A percentile compares a stretch with the other conserved stretches of the same genome.
These are phyloP conservation scores for Lindgomyces ingoldianus DNA, from an alignment of 495 filamentous ascomycete genomes.

Conservation along the genomic window DNA sequence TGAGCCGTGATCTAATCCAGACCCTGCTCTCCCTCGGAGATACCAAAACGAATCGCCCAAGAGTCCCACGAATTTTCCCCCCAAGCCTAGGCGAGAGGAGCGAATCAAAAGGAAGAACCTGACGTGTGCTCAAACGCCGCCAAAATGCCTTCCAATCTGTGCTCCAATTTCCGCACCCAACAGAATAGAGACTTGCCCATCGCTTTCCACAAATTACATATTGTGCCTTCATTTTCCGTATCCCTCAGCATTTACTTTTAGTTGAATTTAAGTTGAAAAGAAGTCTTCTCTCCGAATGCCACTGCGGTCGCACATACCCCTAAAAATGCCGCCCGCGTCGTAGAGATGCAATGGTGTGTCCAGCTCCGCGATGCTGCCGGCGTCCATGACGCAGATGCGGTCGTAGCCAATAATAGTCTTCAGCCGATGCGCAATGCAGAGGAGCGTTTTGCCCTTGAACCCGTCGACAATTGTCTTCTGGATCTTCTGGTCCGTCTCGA, in stretches of 20 bases:
- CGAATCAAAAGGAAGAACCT: neutral
- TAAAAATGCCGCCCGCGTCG: constrained; percentile 70
- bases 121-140: neutral
- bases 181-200: neutral
- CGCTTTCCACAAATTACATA: neutral
- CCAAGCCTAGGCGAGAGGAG: no score
- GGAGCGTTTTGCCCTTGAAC: constrained; percentile 83
- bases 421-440: constrained; percentile 94
- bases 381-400: constrained; percentile 93
- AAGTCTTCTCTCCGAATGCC: constrained; percentile 82
- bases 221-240: no score
- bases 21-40: no score
- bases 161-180: neutral
- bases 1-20: no score
- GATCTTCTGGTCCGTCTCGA: constrained; percentile 95
- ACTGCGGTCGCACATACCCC: constrained; percentile 88
- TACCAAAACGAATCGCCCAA: no score
- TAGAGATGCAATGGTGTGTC: constrained; percentile 74
- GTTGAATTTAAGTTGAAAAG: constrained; percentile 5
- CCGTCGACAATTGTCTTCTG: constrained; percentile 84
- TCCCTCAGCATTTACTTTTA: no score
- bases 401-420: constrained; percentile 94
- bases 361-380: constrained; percentile 80
- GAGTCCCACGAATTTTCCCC: no score
- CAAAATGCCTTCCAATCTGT: constrained; percentile 1